phyloP scores from a whole-genome alignment of 768 basidiomycete genomes.

The Pleurotus djamor region DNA sequence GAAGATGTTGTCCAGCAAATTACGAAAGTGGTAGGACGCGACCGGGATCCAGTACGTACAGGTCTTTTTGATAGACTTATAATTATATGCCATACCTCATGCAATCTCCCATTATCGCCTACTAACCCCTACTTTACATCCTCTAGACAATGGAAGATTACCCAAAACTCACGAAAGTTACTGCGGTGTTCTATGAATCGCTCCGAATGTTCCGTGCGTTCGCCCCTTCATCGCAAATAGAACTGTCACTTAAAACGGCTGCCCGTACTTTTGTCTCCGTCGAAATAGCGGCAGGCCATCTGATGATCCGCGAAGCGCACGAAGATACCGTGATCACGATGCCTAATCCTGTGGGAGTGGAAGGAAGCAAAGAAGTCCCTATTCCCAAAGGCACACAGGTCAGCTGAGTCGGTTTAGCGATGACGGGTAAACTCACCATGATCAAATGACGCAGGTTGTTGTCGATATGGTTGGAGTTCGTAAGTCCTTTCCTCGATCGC shows the following conservation, averaged over 20 bases:
- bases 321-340: slow-evolving; percentile 40
- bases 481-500: slow-evolving; percentile 22
- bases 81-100: background rate
- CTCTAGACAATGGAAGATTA: slow-evolving; percentile 39
- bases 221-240: background rate
- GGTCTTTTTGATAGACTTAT: background rate
- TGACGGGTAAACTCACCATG: background rate
- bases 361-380: slow-evolving; percentile 32
- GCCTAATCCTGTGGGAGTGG: slow-evolving; percentile 36
- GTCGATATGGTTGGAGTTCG: slow-evolving; percentile 50
- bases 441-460: slow-evolving; percentile 22
- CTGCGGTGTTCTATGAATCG: slow-evolving; percentile 41
- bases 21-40: slow-evolving; percentile 29
- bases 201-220: slow-evolving; percentile 44
- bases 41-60: slow-evolving; percentile 29
- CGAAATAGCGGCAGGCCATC: slow-evolving; percentile 32
- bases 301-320: slow-evolving; percentile 39
- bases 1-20: slow-evolving; percentile 46
- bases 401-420: background rate
- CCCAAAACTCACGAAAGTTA: slow-evolving; percentile 36
- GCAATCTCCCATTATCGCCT: background rate
- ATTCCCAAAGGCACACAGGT: slow-evolving; percentile 38
- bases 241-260: background rate
- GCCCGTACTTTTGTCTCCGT: background rate
- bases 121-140: background rate